These are phyloP conservation scores for Pseudogymnoascus sp. DNA, from an alignment of 2,329 filamentous ascomycete species.

Conservation along the genomic window DNA sequence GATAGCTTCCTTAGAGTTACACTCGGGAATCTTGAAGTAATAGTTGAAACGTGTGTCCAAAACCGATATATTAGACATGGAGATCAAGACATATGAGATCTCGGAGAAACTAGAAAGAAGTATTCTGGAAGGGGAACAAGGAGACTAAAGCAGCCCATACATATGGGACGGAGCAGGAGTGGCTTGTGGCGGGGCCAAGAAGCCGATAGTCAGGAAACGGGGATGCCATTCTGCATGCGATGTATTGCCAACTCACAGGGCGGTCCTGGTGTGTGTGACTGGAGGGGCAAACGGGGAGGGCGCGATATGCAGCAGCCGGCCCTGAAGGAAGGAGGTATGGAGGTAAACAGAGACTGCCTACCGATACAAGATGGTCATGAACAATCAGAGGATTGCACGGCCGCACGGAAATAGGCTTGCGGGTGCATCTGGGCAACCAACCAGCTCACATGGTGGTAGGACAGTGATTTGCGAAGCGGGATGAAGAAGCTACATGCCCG, in stretches of 20 bases:
- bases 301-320: conserved; percentile 1
- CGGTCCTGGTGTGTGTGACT: conserved; percentile 5
- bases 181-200: background rate
- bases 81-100: conserved; percentile 8
- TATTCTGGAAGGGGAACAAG: conserved; percentile 6
- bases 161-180: background rate
- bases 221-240: conserved; percentile 7
- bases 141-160: conserved; percentile 1
- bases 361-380: conserved; percentile 5
- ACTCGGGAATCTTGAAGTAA: conserved; percentile 6
- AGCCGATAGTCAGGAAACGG: conserved; percentile 1
- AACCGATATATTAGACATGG: conserved; percentile 2
- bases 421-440: conserved; percentile 4
- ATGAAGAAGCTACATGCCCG: conserved; percentile 4
- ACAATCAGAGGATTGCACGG: conserved; percentile 7
- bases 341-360: background rate
- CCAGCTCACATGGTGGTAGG: conserved; percentile 5
- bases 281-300: conserved; percentile 1
- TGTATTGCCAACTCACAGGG: conserved; percentile 6
- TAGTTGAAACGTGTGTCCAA: conserved; percentile 3
- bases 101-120: conserved; percentile 6
- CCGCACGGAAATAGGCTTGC: conserved; percentile 1
- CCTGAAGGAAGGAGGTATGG: background rate
- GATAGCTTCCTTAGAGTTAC: conserved; percentile 2
- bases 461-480: conserved; percentile 7